Evolutionary conservation across 179 eudicot species (phyloP), one percentile per base, ranked within the genome.

Genomic region (Sideroxylon spinosum): DNA sequence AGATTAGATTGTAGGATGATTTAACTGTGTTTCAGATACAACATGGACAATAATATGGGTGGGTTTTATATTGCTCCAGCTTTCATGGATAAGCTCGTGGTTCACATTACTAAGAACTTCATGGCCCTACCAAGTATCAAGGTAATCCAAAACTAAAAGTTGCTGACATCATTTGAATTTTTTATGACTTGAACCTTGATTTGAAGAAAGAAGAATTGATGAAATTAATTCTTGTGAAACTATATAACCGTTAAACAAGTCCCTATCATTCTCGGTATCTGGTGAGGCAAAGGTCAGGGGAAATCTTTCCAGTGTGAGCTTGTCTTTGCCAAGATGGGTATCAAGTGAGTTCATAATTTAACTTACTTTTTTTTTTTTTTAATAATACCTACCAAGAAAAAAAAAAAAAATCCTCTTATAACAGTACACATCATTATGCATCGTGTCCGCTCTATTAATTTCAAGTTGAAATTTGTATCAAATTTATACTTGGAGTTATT

Each of bases 21-120:
- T 37, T 53, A 7, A 13, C 22, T 53, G 28, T 52, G 62, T 8
- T 77, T 60, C 55, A 89, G 92, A 75, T 88, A 88, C 76, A 78
- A 81, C 71, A 2, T 91, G 72, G 95, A 91, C 85, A 91, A 91
- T 85, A 90, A 19, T 48, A 73, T 91, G 81, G 92, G 85, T 77
- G 90, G 90, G 22, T 86, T 88, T 64, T 92, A 92, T 89, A 92
- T 92, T 65, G 97, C 97, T 52, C 97, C 93, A 1, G 96, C 96
- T 13, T 92, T 92, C 86, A 89, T 92, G 97, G 97, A 92, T 92
- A 92, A 92, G 88, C 89, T 92, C 74, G 84, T 90, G 73, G 96
- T 92, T 72, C 97, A 92, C 81, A 79, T 92, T 67, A 77, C 87
- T 86, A 92, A 92, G 85, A 92, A 92, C 87, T 92, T 80, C 88